phyloP scores from a whole-genome alignment of 495 filamentous ascomycete genomes.

The Xylaria venustula region DNA sequence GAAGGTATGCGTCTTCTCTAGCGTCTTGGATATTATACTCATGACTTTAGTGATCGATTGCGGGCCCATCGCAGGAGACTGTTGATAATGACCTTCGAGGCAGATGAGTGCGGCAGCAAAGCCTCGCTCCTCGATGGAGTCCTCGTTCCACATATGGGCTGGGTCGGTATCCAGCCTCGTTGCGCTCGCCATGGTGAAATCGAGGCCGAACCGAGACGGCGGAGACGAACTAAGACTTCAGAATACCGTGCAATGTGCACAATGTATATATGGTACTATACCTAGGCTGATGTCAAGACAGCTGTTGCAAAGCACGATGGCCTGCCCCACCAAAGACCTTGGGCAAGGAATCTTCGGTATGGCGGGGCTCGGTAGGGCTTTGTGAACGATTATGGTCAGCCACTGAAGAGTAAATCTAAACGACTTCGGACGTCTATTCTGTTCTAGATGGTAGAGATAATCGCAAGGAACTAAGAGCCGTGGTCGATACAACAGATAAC shows the following conservation, averaged over 20 bases:
- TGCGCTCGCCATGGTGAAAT: slow-evolving; percentile 2
- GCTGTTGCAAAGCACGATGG: slow-evolving; percentile 6
- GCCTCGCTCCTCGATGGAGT: slow-evolving; percentile 52
- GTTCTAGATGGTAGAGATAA: too few species aligned
- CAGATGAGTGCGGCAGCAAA: slow-evolving; percentile 53
- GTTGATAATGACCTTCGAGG: slow-evolving; percentile 55
- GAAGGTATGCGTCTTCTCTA: slow-evolving; percentile 52
- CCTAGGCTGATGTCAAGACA: not conserved
- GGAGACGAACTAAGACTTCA: not conserved
- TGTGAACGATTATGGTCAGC: not conserved
- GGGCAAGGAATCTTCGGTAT: slow-evolving; percentile 7
- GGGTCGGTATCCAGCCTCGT: slow-evolving; percentile 15
- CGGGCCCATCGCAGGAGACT: slow-evolving; percentile 46
- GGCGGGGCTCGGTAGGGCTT: slow-evolving; percentile 4
- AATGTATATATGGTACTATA: too few species aligned
- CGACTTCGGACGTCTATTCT: too few species aligned
- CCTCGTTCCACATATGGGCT: slow-evolving; percentile 15
- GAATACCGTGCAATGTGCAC: too few species aligned
- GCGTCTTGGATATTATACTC: slow-evolving; percentile 49
- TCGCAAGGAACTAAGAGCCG: too few species aligned
- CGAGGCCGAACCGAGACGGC: not conserved
- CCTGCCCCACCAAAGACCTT: slow-evolving; percentile 13
- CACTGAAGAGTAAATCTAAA: not conserved
- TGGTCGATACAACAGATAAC: too few species aligned
- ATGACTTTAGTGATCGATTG: slow-evolving; percentile 48